A percentile compares a stretch with the other conserved stretches of the same genome.
These are phyloP conservation scores for Globisporangium solare DNA, from an alignment of 352 stramenopile genomes.

Conservation along the genomic window DNA sequence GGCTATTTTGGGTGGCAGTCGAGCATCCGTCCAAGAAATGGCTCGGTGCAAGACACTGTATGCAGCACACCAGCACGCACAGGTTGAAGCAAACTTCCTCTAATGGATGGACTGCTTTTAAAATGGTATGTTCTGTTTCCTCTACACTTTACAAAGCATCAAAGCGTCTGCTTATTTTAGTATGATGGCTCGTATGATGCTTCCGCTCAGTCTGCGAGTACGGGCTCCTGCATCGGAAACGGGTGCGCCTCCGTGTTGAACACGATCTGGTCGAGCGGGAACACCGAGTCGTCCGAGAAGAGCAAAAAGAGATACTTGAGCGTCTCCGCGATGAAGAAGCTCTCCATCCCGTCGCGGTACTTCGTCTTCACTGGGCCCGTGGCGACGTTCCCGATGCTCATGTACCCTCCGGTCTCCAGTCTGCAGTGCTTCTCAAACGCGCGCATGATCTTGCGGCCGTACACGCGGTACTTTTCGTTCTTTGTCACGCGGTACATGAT, in stretches of 20 bases:
- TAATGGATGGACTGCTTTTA: too few species aligned
- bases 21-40: too few species aligned
- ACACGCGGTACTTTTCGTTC: constrained; percentile 82
- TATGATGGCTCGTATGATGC: too few species aligned
- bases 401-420: constrained; percentile 58
- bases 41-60: too few species aligned
- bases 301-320: constrained; percentile 94
- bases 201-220: not conserved
- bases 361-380: constrained; percentile 30
- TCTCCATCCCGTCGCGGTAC: constrained; percentile 84
- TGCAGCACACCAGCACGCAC: too few species aligned
- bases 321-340: constrained; percentile 91
- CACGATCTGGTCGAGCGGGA: constrained; percentile 81
- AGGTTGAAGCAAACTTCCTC: too few species aligned
- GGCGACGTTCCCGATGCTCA: constrained; percentile 55
- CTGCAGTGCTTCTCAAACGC: constrained; percentile 80
- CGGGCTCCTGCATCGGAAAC: constrained; percentile 42
- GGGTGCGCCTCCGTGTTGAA: constrained; percentile 89
- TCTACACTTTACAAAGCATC: too few species aligned
- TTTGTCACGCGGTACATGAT: constrained; percentile 89
- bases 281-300: constrained; percentile 79
- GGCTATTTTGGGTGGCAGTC: too few species aligned
- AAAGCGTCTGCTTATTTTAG: too few species aligned
- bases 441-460: constrained; percentile 83
- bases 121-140: too few species aligned